These are phyloP conservation scores for Capronia coronata DNA, from an alignment of 2,329 filamentous ascomycete genomes.

Conservation along the genomic window DNA sequence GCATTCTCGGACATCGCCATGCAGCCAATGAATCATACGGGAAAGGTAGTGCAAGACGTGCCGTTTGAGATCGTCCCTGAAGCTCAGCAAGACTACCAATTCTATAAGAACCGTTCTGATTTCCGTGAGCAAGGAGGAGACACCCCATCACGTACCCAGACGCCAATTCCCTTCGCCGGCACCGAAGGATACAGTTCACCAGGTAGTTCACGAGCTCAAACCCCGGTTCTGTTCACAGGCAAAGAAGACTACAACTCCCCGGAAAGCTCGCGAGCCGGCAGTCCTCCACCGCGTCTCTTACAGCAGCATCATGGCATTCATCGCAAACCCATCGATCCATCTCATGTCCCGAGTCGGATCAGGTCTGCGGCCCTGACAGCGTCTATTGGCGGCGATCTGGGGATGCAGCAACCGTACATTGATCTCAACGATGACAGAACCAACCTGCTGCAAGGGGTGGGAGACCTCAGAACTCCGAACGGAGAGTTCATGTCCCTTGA, in stretches of 20 bases:
- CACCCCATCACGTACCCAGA: conserved; percentile 23
- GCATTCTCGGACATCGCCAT: conserved; percentile 73
- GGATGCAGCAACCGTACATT: conserved; percentile 15
- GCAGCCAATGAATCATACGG: conserved; percentile 45
- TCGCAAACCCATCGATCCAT: conserved; percentile 18
- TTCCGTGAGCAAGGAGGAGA: conserved; percentile 84
- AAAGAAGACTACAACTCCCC: conserved; percentile 43
- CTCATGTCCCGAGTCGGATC: conserved; percentile 16
- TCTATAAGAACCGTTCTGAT: conserved; percentile 83
- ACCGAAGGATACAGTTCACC: conserved; percentile 30
- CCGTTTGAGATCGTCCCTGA: conserved; percentile 91
- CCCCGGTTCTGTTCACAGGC: conserved; percentile 26
- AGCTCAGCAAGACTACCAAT: conserved; percentile 77
- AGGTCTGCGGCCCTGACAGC: conserved; percentile 1
- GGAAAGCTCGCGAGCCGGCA: conserved; percentile 30
- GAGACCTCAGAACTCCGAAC: conserved; percentile 21
- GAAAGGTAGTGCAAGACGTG: conserved; percentile 41
- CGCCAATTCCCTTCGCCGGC: conserved; percentile 13
- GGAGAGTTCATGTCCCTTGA: conserved; percentile 26
- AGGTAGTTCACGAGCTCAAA: not conserved
- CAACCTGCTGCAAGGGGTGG: conserved; percentile 19
- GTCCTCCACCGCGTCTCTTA: conserved; percentile 34
- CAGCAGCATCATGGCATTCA: conserved; percentile 26
- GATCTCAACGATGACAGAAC: conserved; percentile 25
- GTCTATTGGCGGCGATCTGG: conserved; percentile 11